Evolutionary conservation across 495 filamentous ascomycete species (phyloP), one percentile per base, ranked within the genome.

Genomic region (Hypoxylon fuscum): DNA sequence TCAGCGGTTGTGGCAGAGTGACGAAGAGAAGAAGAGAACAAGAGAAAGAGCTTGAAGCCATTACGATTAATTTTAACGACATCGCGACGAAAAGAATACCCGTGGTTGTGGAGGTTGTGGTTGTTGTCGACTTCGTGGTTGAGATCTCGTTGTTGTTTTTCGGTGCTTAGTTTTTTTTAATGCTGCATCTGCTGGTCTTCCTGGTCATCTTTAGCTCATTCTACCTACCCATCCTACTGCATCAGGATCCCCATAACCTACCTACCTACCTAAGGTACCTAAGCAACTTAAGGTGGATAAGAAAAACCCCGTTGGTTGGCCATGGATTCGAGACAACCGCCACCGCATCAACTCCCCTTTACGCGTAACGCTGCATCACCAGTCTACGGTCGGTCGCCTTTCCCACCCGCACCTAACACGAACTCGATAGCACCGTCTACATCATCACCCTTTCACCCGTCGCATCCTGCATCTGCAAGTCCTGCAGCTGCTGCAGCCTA

Each of bases 311-410:
- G 40, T 59, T 47, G 37, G 48, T 41, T 38, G 54, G 50, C 22
- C 59, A 68, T 62, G 64, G 60, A 68, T 68, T 68, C 64, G 35
- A 58, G 64, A 68, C 64, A 67, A 23, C 64, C 61, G 72, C 72
- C 70, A 49, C 68, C 69, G 46, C 3, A 27, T 27, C 74, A 75
- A 56, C 74, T 68, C 56, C 70, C 71, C 31, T 77, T 74, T 61
- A 53, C 72, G 53, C 72, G 71, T 61, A 75, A 70, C 25, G 66
- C 66, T 42, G 64, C 70, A 58, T 72, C 74, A 29, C 63, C 63
- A 53, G 46, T 48, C n/a, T 77, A 77, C 49, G 64, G 59, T 5
- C 71, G 69, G 62, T 64, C 69, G 32, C 66, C 73, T 44, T 77
- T 75, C 45, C 71, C 68, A 8, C 67, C 70, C 27, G 40, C n/a